Base-by-base conservation (phyloP, 768 basidiomycete species). In the Lenzites betulinus region DNA sequence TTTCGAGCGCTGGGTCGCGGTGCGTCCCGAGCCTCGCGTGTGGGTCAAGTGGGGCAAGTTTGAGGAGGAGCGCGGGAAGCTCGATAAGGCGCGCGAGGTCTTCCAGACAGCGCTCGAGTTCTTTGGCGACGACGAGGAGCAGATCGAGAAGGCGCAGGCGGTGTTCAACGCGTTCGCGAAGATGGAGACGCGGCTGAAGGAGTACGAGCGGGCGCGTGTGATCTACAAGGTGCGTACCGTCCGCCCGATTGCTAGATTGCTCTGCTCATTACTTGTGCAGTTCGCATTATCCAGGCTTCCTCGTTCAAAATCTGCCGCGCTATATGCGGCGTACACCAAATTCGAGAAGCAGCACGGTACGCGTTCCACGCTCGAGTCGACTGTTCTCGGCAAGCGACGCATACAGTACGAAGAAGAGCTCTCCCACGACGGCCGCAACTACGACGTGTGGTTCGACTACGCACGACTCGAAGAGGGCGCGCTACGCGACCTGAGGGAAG, bases 341-440 rank as follows among this genome's bases (percentile, higher is more conserved):
- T 98, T 99, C 63, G 97, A 98, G 77, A 99, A 99, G 73, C 97
- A 98, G 69, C 93, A 95, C 66, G 97, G 97, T 13, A 89, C 90
- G 9, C 87, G 93, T 7, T 82, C 85, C 4, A 88, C 93, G 0
- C 85, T 99, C 25, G 96, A 98, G 73, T 83, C 86, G 41, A 99
- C 97, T 7, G 96, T 99, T 0, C 83, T 98, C 0, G 95, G 95
- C 33, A 99, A 98, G 73, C 87, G 97, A 18, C 84, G 97, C 39
- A 98, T 99, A 58, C 95, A 98, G 68, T 98, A 99, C 69, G 97
- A 99, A 71, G 97, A 99, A 64, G 97, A 99, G 74, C 76, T 98
- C 2, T 73, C 87, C 11, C 90, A 96, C 58, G 94, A 98, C 64
- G 88, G 93, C 0, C 86, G 89, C 43, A 98, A 98, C 73, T 99